Evolutionary conservation across 441 rosid species (phyloP), one percentile per base, ranked within the genome.

Genomic region (Geranium incanum): DNA sequence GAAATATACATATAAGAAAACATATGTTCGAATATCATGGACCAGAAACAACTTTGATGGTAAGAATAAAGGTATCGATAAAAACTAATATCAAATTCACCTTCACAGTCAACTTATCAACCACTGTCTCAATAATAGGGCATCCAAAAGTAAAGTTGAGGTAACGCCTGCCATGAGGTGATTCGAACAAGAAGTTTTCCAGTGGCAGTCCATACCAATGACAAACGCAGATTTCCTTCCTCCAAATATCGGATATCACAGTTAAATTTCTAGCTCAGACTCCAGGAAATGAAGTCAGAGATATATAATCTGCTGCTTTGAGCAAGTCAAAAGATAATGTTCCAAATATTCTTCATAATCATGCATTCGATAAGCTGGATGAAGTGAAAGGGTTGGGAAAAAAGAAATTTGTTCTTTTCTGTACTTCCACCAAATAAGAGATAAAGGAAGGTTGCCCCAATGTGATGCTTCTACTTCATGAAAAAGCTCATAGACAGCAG

Each of bases 191-290:
- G 78, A 89, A 88, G 79, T 93, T 97, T 77, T 93, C 83, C 84
- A 91, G 79, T 4, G 97, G 99, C 72, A 95, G 83, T 74, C 90
- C 88, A 78, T 93, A 95, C 97, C 99, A 70, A 93, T 86, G 57
- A 93, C 76, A 79, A 95, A 95, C 76, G 95, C 88, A 68, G 97
- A 85, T 77, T 86, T 89, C 99, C 99, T 93, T 69, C 98, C 98
- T 80, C 99, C 99, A 85, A 95, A 89, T 77, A 95, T 79, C 62
- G 99, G 99, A 85, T 92, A 93, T 1, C 97, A 88, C 1, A 97
- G 98, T 77, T 93, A 94, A 67, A 93, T 81, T 85, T 95, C 97
- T 75, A 92, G 97, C 78, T 95, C 98, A 38, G 98, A 90, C 98
- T 92, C 96, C 82, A 84, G 70, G 74, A 70, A 43, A 18, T 19